Base-by-base conservation (phyloP, 2,329 filamentous ascomycete genomes). In the Xylariales sp. region DNA sequence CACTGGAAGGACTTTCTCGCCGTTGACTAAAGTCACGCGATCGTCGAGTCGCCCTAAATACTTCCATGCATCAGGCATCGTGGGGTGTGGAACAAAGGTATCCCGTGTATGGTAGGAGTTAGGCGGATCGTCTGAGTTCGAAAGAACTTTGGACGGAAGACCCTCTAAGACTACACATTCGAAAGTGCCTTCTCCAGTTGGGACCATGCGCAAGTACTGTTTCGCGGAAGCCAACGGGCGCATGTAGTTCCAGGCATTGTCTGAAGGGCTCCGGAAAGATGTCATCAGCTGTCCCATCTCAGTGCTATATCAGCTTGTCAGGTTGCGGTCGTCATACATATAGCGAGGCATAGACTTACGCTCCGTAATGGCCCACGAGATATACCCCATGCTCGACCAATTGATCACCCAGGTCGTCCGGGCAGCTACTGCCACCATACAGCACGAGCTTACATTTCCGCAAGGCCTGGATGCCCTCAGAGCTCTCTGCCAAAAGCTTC, bases 191-290 rank as follows among this genome's bases (percentile, higher is more conserved):
- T 16, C 15, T 3, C 22, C 37, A 16, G 16, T 33, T 62, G 62
- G 27, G 11, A 18, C 25, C 57, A 69, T 68, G 46, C 52, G 52
- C 35, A 69, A 56, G 40, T 64, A 62, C 2, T 57, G 46, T 4
- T 45, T 49, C 9, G 68, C 50, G 34, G 60, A 61, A 5, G 52
- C 57, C 29, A 64, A 68, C 14, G 64, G 62, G 11, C 57, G 53
- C 35, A 70, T 44, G 44, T 69, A 70, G 21, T 65, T 60, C 67
- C 67, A 70, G n/a, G 59, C 54, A 11, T 62, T 58, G 33, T 68
- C 63, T 2, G 48, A 56, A 3, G 52, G 53, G 3, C 61, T 59
- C 8, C 65, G 61, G 27, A 68, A 60, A 2, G 66, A 69, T 40
- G 68, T 65, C 10, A 63, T 64, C 3, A 66, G 58, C 4, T 67